These are phyloP conservation scores for Penicillium brevicompactum DNA, from an alignment of 2,329 filamentous ascomycete genomes.

Conservation along the genomic window DNA sequence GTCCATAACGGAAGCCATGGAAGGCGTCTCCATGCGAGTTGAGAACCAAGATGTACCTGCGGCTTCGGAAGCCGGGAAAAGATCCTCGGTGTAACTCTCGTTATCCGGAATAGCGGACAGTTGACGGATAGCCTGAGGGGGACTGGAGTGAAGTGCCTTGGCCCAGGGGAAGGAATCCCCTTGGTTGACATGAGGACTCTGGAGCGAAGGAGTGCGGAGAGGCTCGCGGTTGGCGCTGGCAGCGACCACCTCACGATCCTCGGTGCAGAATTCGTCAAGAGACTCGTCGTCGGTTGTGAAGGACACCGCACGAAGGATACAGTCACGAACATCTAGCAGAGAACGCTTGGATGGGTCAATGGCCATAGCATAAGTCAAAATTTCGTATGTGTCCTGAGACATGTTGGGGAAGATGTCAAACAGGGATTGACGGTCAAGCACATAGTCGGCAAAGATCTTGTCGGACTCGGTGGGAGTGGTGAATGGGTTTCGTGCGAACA, in stretches of 20 bases:
- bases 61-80: slow-evolving; percentile 76
- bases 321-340: slow-evolving; percentile 73
- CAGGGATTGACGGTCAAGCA: slow-evolving; percentile 87
- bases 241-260: slow-evolving; percentile 73
- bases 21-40: slow-evolving; percentile 73
- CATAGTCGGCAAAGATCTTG: slow-evolving; percentile 89
- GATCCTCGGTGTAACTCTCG: slow-evolving; percentile 77
- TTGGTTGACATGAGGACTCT: slow-evolving; percentile 77
- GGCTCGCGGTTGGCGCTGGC: slow-evolving; percentile 89
- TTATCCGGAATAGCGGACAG: slow-evolving; percentile 82
- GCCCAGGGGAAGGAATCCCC: slow-evolving; percentile 90
- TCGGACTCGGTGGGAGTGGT: slow-evolving; percentile 88
- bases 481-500: slow-evolving; percentile 97
- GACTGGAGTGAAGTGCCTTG: slow-evolving; percentile 79
- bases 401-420: slow-evolving; percentile 98
- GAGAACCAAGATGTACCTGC: slow-evolving; percentile 74
- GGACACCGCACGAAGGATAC: slow-evolving; percentile 76
- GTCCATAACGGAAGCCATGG: slow-evolving; percentile 79
- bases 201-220: slow-evolving; percentile 90
- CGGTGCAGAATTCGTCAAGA: slow-evolving; percentile 89
- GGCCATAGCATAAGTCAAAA: slow-evolving; percentile 86
- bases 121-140: slow-evolving; percentile 72
- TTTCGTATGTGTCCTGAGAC: slow-evolving; percentile 97
- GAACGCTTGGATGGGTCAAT: slow-evolving; percentile 89
- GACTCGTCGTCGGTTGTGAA: slow-evolving; percentile 94